Evolutionary conservation across 2,329 filamentous ascomycete genomes (phyloP).

Genomic region (Metarhizium humberi): DNA sequence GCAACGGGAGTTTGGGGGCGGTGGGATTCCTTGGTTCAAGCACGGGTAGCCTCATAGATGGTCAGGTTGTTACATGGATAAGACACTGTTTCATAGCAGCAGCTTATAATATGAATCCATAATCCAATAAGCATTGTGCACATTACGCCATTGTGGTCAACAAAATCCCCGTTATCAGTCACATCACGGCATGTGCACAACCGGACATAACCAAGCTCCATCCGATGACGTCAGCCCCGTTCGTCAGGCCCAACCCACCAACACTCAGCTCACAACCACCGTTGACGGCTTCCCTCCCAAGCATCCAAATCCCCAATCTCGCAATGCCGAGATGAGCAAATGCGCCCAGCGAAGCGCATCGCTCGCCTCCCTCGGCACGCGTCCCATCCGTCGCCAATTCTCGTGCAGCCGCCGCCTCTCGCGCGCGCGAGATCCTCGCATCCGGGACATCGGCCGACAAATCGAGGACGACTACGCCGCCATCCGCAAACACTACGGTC

Average conservation of each 20-base stretch:
- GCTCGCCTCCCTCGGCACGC: background rate
- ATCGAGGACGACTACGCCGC: conserved; percentile 38
- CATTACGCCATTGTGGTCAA: background rate
- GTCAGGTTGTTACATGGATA: background rate
- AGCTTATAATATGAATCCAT: background rate
- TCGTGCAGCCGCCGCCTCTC: background rate
- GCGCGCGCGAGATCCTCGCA: conserved; percentile 4
- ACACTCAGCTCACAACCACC: background rate
- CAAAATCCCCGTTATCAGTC: background rate
- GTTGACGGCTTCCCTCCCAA: background rate
- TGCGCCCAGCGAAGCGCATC: background rate
- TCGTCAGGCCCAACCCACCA: background rate
- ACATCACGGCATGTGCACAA: background rate
- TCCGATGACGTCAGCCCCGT: background rate
- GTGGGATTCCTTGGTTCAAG: background rate
- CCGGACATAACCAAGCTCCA: background rate
- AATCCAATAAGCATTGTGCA: background rate
- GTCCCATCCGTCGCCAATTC: background rate
- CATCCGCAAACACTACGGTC: conserved; percentile 36
- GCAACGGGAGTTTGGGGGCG: background rate
- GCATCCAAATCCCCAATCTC: background rate
- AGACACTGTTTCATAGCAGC: background rate
- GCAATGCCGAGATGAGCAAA: background rate
- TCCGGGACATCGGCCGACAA: conserved; percentile 9
- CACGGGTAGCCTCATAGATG: background rate